These are phyloP conservation scores for Actinomortierella wolfii DNA, from an alignment of 371 early-diverging fungal genomes.

Conservation along the genomic window DNA sequence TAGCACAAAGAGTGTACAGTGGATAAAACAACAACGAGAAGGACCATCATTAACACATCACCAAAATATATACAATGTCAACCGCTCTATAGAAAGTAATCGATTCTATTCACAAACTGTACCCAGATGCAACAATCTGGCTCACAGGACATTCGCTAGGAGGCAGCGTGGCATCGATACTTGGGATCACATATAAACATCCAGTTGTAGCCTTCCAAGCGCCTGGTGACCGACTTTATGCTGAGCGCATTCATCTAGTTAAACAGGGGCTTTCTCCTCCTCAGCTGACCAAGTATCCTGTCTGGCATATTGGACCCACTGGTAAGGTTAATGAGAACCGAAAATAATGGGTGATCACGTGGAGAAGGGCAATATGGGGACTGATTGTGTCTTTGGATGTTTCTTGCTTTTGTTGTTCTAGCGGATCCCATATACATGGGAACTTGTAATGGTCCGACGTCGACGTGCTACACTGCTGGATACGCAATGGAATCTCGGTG, in stretches of 20 bases:
- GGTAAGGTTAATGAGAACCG: slow-evolving; percentile 6
- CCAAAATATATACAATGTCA: neutral
- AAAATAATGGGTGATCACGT: too few species aligned
- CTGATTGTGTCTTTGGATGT: too few species aligned
- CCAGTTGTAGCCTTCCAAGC: slow-evolving; percentile 85
- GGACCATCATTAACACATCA: neutral
- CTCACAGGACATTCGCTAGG: slow-evolving; percentile 94
- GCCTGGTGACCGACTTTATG: slow-evolving; percentile 82
- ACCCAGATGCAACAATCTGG: slow-evolving; percentile 74
- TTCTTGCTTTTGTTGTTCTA: too few species aligned
- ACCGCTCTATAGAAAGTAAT: slow-evolving; percentile 15
- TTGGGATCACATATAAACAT: slow-evolving; percentile 81
- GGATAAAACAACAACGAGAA: slow-evolving; percentile 1
- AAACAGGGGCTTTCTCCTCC: slow-evolving; percentile 1
- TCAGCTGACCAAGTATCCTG: slow-evolving; percentile 23
- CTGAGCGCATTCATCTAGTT: slow-evolving; percentile 73
- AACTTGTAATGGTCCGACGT: slow-evolving; percentile 63
- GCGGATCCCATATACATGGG: slow-evolving; percentile 93
- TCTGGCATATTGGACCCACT: slow-evolving; percentile 52
- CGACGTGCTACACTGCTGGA: slow-evolving; percentile 82
- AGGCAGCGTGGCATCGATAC: slow-evolving; percentile 80
- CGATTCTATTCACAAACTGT: slow-evolving; percentile 43
- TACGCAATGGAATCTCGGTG: slow-evolving; percentile 82
- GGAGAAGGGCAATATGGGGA: too few species aligned
- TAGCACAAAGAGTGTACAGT: slow-evolving; percentile 10